Base-by-base conservation (phyloP, 2,329 filamentous ascomycete genomes). In the Raffaelea albimanens region DNA sequence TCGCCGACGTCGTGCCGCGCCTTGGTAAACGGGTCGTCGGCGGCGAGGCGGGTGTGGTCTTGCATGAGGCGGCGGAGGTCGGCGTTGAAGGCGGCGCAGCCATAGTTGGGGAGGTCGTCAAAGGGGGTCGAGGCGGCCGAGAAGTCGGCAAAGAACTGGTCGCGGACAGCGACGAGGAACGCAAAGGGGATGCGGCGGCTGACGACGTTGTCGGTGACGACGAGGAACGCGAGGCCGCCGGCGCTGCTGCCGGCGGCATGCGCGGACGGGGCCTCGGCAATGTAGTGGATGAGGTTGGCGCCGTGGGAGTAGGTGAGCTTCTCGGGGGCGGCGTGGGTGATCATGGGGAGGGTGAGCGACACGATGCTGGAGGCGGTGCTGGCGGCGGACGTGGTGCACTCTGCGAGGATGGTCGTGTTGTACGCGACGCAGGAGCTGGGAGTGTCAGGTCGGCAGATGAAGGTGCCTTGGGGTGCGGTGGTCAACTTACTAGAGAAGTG, bases 291-390 rank as follows among this genome's bases (percentile, higher is more conserved):
- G 73, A 93, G 88, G 65, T 94, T 83, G 51, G 83, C 74, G 68
- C 89, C 86, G 67, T 96, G 89, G 38, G 88, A 94, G 71, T 95
- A 96, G 47, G 91, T 97, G 55, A 95, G 80, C 68, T 96, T 96
- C 61, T 95, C 82, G 1, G 89, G 75, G 25, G 76, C 71, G 54
- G 73, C 69, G 70, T 98, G 93, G 48, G 77, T 75, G 72, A 98
- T 95, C 66, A 95, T 95, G 50, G 94, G 93, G 40, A 98, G 87
- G 70, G 98, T 89, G 58, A 96, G 75, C 40, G 89, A 93, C 56
- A 91, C 88, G 58, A 97, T 85, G 13, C 85, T 89, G 4, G 88
- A 89, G 49, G 87, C 86, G 56, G 87, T 82, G 39, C 84, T 87
- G 10, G 85, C 83, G 52, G 89, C 85, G 2, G 88, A 88, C 31